Base-by-base conservation (phyloP, 2,329 filamentous ascomycete genomes). In the Balansia obtecta region DNA sequence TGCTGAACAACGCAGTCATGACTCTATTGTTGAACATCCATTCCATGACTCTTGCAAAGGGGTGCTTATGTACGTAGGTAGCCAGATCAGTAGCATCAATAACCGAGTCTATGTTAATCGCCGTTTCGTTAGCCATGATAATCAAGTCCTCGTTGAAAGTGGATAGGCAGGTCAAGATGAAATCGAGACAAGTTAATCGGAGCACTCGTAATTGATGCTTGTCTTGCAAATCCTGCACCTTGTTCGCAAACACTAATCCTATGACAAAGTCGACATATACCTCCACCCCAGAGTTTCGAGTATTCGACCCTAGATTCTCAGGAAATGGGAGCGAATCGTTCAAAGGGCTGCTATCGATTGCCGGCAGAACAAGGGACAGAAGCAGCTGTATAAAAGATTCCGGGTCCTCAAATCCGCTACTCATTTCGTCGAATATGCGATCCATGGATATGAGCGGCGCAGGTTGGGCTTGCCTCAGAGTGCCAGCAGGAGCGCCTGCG, bases 11-110 rank as follows among this genome's bases (percentile, higher is more conserved):
- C 13, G 84, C 80, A 56, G 79, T 79, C 59, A 95, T 80, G 20
- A 96, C 87, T 56, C 85, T 88, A 60, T 94, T 88, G 62, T 95
- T 96, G 67, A 95, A 95, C 68, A 98, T 80, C 89, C 93, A 97
- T 63, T 98, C 93, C 86, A 97, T 96, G 15, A 95, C 84, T 52
- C 94, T 82, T 3, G 87, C 83, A 61, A 97, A 98, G 0, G 94
- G 91, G 68, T 98, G 94, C 49, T 95, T 77, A 22, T 82, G 80
- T 52, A 93, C 82, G 63, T 98, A 99, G 6, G 79, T 77, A 46
- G 82, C 80, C 4, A 97, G 72, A 50, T 86, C 86, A 2, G 83
- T 85, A 4, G 87, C 77, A 41, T 77, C 77, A 56, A 95, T 87
- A 15, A 85, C 79, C 10, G 77, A 70, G 63, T 96, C 89, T 15